These are phyloP conservation scores for Xerocomellus amylosporus DNA, from an alignment of 768 basidiomycete genomes.

Conservation along the genomic window DNA sequence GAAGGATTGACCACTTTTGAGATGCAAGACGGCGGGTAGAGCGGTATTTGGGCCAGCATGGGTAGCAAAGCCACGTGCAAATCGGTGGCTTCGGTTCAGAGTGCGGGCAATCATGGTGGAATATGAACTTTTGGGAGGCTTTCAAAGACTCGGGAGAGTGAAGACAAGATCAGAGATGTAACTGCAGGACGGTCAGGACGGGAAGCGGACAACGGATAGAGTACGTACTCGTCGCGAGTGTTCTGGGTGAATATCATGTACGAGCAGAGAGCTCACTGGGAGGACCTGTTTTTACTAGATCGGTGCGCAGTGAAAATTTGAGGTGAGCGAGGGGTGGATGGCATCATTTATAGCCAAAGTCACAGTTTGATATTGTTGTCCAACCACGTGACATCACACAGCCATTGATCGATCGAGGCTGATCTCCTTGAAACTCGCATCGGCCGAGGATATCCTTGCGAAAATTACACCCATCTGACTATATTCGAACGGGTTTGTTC, in stretches of 20 bases:
- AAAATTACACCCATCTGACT: too few relatives aligned
- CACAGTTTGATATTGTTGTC: conserved; percentile 22
- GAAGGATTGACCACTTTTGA: conserved; percentile 94
- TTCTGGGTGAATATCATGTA: conserved; percentile 82
- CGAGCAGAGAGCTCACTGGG: conserved; percentile 29
- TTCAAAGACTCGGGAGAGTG: conserved; percentile 51
- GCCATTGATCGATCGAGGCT: too few relatives aligned
- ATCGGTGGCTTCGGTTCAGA: conserved; percentile 46
- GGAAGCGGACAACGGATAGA: not conserved
- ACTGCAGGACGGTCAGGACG: conserved; percentile 41
- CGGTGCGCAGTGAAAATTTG: not conserved
- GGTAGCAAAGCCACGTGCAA: conserved; percentile 65
- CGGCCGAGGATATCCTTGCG: too few relatives aligned
- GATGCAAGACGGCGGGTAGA: conserved; percentile 81
- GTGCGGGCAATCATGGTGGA: conserved; percentile 56
- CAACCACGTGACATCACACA: not conserved
- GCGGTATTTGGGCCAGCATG: conserved; percentile 48
- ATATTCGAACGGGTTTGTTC: too few relatives aligned
- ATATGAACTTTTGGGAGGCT: conserved; percentile 26
- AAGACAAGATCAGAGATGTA: conserved; percentile 92
- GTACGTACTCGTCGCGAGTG: conserved; percentile 83
- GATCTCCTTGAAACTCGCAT: too few relatives aligned
- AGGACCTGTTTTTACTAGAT: not conserved
- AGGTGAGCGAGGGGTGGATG: not conserved
- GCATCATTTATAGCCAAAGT: conserved; percentile 9